Evolutionary conservation across 495 filamentous ascomycete genomes (phyloP), one percentile per base, ranked within the genome.

Genomic region (Hypoxylon crocopeplum): DNA sequence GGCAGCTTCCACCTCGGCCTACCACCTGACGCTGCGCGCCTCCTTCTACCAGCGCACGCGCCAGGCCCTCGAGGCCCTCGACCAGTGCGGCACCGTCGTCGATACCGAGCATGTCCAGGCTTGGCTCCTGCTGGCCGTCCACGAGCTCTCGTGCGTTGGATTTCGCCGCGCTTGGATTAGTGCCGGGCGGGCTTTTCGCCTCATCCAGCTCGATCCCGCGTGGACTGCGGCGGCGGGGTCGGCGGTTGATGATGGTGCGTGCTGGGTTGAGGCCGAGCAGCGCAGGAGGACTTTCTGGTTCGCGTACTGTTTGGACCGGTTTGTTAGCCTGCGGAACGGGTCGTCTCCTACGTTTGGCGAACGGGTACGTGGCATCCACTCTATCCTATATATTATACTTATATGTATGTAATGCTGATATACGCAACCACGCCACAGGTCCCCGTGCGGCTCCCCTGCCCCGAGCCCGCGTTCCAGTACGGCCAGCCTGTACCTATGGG

Each of bases 141-240:
- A 74, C 50, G 76, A 79, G 38, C 71, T 75, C 27, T 68, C 69
- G 52, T 61, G 70, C 1, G 69, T 69, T 19, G 48, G 62, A 7
- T 68, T 67, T 4, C 63, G 70, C 11, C 68, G 70, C 17, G 73
- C 68, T 2, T 75, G 72, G 72, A 69, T 77, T 21, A 80, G 70
- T 13, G 73, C 74, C 0, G 79, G 77, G 0, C 64, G 71, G 2
- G 73, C 72, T 0, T 75, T 79, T 59, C 75, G 77, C 0, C 59
- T 80, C 3, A 68, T 80, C 1, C 72, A 79, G 44, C 59, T 79
- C 2, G 32, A 34, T n/a, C 32, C 32, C 12, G 12, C 32, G 3
- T 12, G 8, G 32, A 11, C 7, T 3, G 12, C 32, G 8, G 8
- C 7, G 12, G 32, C 3, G 3, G 8, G n/a, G n/a, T 34, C 7